phyloP scores from a whole-genome alignment of 2,329 filamentous ascomycete genomes.

The Ceratocystiopsis sp. region DNA sequence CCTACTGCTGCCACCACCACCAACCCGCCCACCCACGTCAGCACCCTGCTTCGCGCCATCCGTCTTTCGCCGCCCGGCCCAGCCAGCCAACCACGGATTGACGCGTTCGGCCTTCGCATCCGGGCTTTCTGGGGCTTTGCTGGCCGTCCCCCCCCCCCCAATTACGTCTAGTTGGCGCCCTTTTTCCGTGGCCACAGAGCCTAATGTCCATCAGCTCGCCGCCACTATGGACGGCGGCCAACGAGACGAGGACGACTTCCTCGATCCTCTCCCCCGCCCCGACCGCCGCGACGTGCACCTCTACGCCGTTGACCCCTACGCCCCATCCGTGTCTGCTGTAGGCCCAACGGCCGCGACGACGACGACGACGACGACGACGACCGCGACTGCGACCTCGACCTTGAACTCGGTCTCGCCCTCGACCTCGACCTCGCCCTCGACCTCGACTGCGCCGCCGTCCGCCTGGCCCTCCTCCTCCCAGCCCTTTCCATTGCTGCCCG shows the following conservation, averaged over 20 bases:
- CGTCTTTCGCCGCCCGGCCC: too few relatives aligned
- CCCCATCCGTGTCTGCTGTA: too few relatives aligned
- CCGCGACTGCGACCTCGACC: conserved; percentile 8
- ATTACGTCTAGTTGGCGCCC: not conserved
- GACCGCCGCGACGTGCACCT: conserved; percentile 12
- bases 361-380: not conserved
- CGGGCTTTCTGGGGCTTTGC: too few relatives aligned
- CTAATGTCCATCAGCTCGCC: conserved; percentile 20
- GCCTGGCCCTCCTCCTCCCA: not conserved
- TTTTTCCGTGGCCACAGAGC: conserved; percentile 8
- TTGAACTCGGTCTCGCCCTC: too few relatives aligned
- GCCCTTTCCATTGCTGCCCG: conserved; percentile 3
- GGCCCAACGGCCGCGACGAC: not conserved
- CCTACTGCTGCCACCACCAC: too few relatives aligned
- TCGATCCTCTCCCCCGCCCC: conserved; percentile 9
- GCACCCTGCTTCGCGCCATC: too few relatives aligned
- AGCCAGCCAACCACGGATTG: too few relatives aligned
- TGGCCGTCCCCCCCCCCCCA: not conserved
- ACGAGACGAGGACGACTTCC: conserved; percentile 25
- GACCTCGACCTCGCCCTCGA: conserved; percentile 8
- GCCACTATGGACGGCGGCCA: conserved; percentile 28
- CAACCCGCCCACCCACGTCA: too few relatives aligned
- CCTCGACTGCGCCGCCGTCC: too few relatives aligned
- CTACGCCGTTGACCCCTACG: not conserved
- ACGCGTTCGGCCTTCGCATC: too few relatives aligned